phyloP scores from a whole-genome alignment of 768 basidiomycete species.

The Collybia sp. region DNA sequence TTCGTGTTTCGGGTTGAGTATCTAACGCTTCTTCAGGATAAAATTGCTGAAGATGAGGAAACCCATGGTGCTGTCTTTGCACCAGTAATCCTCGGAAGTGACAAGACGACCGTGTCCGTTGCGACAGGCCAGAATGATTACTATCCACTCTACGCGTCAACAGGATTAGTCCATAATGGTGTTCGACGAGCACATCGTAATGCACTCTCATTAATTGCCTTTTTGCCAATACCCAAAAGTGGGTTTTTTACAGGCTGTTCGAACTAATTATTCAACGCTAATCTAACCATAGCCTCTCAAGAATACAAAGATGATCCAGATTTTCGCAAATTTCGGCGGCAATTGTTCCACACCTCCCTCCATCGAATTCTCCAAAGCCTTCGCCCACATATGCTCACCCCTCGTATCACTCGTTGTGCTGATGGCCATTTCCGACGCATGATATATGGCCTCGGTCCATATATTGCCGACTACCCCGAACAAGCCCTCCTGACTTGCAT shows the following conservation, averaged over 20 bases:
- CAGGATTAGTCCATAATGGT: constrained; percentile 9
- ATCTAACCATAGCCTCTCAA: not conserved
- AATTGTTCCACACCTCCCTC: constrained; percentile 14
- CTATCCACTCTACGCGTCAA: constrained; percentile 11
- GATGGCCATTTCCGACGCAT: constrained; percentile 16
- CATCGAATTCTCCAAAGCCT: constrained; percentile 9
- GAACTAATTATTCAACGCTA: too few species aligned
- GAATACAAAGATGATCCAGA: not conserved
- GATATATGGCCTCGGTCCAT: constrained; percentile 16
- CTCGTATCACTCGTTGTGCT: constrained; percentile 12
- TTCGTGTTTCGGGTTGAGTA: not conserved
- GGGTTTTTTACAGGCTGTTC: not conserved
- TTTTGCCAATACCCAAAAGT: constrained; percentile 4
- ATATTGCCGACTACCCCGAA: constrained; percentile 21
- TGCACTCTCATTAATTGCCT: constrained; percentile 1
- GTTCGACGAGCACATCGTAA: constrained; percentile 4
- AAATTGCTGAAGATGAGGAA: constrained; percentile 5
- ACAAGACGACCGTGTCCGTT: constrained; percentile 9
- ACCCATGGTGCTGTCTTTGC: constrained; percentile 10
- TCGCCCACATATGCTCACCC: constrained; percentile 14
- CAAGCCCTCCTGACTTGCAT: constrained; percentile 9
- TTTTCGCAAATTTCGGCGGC: constrained; percentile 7
- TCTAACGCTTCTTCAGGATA: constrained; percentile 4
- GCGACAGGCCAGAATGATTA: constrained; percentile 10
- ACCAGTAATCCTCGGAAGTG: constrained; percentile 14